Evolutionary conservation across 352 stramenopile genomes (phyloP).

Genomic region (Peronospora farinosa): DNA sequence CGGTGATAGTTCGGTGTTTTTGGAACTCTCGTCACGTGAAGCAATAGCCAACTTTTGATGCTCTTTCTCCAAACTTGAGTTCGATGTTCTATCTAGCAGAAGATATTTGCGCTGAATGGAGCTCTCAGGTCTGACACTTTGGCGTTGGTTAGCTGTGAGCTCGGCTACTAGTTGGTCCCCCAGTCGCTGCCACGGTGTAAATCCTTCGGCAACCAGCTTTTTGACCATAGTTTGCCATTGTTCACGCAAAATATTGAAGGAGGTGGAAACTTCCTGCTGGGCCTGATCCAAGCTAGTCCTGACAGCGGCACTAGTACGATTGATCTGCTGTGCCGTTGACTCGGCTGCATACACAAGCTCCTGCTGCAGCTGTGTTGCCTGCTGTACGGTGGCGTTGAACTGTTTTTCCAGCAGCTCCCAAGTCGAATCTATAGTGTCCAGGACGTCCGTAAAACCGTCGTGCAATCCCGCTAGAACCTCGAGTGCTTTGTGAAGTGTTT

Average conservation of each 20-base stretch:
- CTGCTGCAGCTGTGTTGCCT: slow-evolving; percentile 22
- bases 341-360: slow-evolving; percentile 28
- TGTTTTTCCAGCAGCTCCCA: slow-evolving; percentile 28
- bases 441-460: slow-evolving; percentile 24
- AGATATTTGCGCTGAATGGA: slow-evolving; percentile 26
- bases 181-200: slow-evolving; percentile 28
- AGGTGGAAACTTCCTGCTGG: slow-evolving; percentile 24
- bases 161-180: slow-evolving; percentile 27
- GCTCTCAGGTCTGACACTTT: slow-evolving; percentile 16
- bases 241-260: slow-evolving; percentile 23
- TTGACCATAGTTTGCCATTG: slow-evolving; percentile 22
- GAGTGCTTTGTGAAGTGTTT: slow-evolving; percentile 28
- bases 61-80: slow-evolving; percentile 24
- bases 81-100: slow-evolving; percentile 22
- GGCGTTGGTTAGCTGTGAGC: slow-evolving; percentile 28
- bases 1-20: slow-evolving; percentile 7
- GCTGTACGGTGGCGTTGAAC: slow-evolving; percentile 25
- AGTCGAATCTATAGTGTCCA: slow-evolving; percentile 21
- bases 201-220: slow-evolving; percentile 16
- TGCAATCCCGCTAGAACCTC: slow-evolving; percentile 27
- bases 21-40: slow-evolving; percentile 1
- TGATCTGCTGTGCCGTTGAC: slow-evolving; percentile 25
- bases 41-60: slow-evolving; percentile 8
- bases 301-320: slow-evolving; percentile 17
- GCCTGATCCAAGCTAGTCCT: slow-evolving; percentile 23